Evolutionary conservation across 345 rosid genomes (phyloP), one percentile per base, ranked within the genome.

Genomic region (Trapa incisa): DNA sequence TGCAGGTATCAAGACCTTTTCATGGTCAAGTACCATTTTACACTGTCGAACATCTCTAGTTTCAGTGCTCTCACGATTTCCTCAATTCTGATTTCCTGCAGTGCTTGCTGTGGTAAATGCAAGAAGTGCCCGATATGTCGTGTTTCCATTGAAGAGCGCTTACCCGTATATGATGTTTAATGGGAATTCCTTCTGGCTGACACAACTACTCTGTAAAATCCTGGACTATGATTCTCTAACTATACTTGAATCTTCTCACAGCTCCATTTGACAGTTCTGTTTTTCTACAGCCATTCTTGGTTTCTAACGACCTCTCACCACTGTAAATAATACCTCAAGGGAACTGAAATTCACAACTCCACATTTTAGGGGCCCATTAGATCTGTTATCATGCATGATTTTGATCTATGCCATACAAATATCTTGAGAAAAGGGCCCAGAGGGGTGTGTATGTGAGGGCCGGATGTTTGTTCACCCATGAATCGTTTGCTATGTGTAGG

Each of bases 121-220:
- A 86, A 88, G 68, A 89, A 87, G 72, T 94, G 99, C 71, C 99
- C 99, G 3, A 82, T 91, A 58, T 94, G 99, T 79, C 89, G 96
- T 45, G 73, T 82, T 69, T 66, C 77, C 64, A 81, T 91, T 0
- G 88, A 91, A 76, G 89, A 94, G 80, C 84, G 93, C 50, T 78
- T 94, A 48, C 82, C 93, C 16, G 97, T 94, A 66, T 94, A 87
- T 64, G 97, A 91, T 78, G 99, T 89, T 74, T 94, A 83, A 74
- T 13, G 17, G 29, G 6, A 62, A 13, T 17, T 37, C 65, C 36
- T 16, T 16, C 6, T 16, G 22, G n/a, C 60, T 22, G 60, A n/a
- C 60, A 16, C 14, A 3, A 8, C 66, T 2, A 47, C 12, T 4
- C 10, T 65, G 50, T 43, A 47, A 65, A 65, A 42, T 65, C 52